Base-by-base conservation (phyloP, 129 eudicot genomes). In the Flaveria trinervia region DNA sequence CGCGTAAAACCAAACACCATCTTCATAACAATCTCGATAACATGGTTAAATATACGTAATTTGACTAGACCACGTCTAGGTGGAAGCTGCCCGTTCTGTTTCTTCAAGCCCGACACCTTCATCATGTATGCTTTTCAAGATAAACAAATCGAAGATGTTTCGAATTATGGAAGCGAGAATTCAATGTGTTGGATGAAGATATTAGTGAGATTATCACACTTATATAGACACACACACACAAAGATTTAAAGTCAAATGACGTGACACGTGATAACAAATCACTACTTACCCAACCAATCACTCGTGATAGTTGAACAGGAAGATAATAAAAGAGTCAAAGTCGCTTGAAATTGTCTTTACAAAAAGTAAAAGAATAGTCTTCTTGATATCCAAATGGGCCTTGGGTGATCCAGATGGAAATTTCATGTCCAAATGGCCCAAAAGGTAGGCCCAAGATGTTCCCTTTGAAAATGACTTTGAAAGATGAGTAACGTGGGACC, bases 51-150 rank as follows among this genome's bases (percentile, higher is more conserved):
- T 16, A 80, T 80, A 18, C 74, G 75, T 28, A 65, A 25, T 45
- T 66, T 80, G 20, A 80, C 68, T 20, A 65, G 70, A 18, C 79
- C 83, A 0, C 83, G 83, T 73, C 73, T 73, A 54, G 83, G 83
- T 12, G 83, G 79, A 52, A 80, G 20, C 70, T 59, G 56, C 26
- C 18, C 78, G 12, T 28, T 39, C n/a, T 18, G 70, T 73, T 80
- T 65, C 83, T 52, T 54, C 64, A 45, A 68, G 17, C 60, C 76
- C 62, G 49, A 22, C 13, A 13, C 68, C 73, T 73, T 46, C 60
- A 12, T 51, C 74, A 66, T 55, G 50, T 17, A 11, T 50, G 16
- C 16, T 17, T 51, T 15, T 17, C 4, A 41, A 11, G 64, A 65
- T 54, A 41, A 7, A 14, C 16, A 33, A 9, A 15, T 13, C 23